phyloP scores from a whole-genome alignment of 1,284 basidiomycete species.

The Naganishia cerealis region DNA sequence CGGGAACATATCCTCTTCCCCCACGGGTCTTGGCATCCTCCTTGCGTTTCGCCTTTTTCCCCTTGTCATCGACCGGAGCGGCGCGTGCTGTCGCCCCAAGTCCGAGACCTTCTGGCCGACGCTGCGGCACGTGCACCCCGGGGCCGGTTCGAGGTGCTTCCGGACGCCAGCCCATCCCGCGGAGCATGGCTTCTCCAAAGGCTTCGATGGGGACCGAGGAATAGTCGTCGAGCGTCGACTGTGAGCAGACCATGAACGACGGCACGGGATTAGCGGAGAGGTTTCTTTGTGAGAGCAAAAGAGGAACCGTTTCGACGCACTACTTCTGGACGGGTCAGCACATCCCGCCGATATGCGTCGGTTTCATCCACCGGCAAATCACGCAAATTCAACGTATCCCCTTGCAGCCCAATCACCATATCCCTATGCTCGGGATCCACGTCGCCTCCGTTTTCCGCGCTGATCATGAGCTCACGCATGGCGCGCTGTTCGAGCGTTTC shows the following conservation, averaged over 20 bases:
- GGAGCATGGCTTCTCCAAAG: constrained; percentile 87
- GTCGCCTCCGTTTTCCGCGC: constrained; percentile 52
- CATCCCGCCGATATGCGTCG: constrained; percentile 77
- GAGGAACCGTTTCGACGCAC: constrained; percentile 36
- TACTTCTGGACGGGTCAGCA: constrained; percentile 71
- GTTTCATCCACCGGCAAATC: constrained; percentile 63
- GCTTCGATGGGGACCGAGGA: constrained; percentile 84
- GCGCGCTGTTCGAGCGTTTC: constrained; percentile 65
- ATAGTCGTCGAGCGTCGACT: constrained; percentile 80
- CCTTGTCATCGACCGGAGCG: constrained; percentile 40
- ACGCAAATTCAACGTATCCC: constrained; percentile 53
- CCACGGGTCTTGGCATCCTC: constrained; percentile 40
- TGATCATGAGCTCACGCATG: constrained; percentile 67
- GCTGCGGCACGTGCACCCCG: constrained; percentile 72
- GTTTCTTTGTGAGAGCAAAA: too few relatives aligned
- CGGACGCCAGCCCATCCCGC: constrained; percentile 96
- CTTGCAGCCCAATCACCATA: constrained; percentile 61
- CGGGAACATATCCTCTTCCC: constrained; percentile 49
- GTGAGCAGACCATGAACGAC: not conserved
- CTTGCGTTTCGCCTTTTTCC: constrained; percentile 43
- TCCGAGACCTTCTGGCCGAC: constrained; percentile 78
- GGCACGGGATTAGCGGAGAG: not conserved
- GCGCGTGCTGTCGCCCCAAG: constrained; percentile 75
- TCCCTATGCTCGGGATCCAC: constrained; percentile 50
- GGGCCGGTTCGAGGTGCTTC: constrained; percentile 63